Base-by-base conservation (phyloP, 1,139 yeast genomes). In the Suhomyces choctaworum region DNA sequence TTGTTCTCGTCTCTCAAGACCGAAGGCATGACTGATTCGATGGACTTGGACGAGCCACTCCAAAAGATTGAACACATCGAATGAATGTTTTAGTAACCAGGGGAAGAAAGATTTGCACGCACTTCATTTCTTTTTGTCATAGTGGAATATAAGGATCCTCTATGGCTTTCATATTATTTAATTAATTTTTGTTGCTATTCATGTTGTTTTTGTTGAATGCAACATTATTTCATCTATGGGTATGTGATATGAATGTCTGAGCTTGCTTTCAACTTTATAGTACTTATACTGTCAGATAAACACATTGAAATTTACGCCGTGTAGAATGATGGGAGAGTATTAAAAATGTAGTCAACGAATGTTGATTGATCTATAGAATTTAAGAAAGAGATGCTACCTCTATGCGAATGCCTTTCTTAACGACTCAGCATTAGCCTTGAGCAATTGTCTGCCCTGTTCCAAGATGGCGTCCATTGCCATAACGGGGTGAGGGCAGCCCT, bases 401-500 rank as follows among this genome's bases (percentile, higher is more conserved):
- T 29, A 36, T n/a, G 28, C 19, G 22, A 56, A 49, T 2, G 62
- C 58, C 6, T 47, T 41, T 30, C 39, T 58, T 17, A 64, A 40
- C 8, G 68, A 65, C n/a, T 36, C 33, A 5, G 63, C 54, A 15
- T 57, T 50, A 33, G 65, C 66, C 16, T 50, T 45, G 22, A 70
- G 62, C 32, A 69, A 50, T 13, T 57, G 54, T 33, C 53, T 60
- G 9, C 76, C 76, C 41, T 69, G 68, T 7, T 60, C 54, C 38
- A 70, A 51, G 4, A 61, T 62, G 11, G 52, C 70, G 42, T 69
- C 71, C 76, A 73, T 70, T 17, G 64, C 75, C 75, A 71, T 68
- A 12, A 66, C 70, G 8, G 75, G 64, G 44, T 72, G 78, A 2
- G 77, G 77, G 36, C 70, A 62, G 3, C 76, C 75, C 22, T 60